A percentile compares a stretch with the other conserved stretches of the same genome.
These are phyloP conservation scores for Teratosphaeria gauchensis DNA, from an alignment of 2,329 filamentous ascomycete genomes.

Conservation along the genomic window DNA sequence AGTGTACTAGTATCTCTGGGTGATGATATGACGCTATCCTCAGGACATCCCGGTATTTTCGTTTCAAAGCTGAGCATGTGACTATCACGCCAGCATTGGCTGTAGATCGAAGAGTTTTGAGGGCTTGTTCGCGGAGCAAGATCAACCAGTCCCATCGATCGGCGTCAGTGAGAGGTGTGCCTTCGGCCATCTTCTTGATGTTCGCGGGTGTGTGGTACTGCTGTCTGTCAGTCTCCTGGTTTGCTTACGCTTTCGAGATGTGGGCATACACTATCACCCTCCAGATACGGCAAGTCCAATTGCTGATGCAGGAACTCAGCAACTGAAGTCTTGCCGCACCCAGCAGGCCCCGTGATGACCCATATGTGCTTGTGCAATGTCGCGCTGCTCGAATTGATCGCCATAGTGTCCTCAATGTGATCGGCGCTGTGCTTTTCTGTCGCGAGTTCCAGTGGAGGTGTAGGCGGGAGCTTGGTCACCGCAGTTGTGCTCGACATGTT, in stretches of 20 bases:
- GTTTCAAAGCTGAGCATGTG: conserved; percentile 91
- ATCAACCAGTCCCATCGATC: conserved; percentile 96
- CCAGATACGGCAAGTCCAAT: conserved; percentile 38
- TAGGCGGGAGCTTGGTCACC: conserved; percentile 4
- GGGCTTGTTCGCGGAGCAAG: conserved; percentile 36
- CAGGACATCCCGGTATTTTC: conserved; percentile 78
- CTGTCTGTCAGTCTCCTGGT: background rate
- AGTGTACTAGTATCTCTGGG: conserved; percentile 55
- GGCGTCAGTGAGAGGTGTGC: conserved; percentile 76
- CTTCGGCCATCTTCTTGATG: conserved; percentile 75
- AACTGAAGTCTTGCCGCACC: conserved; percentile 46
- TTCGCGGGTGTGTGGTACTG: conserved; percentile 43
- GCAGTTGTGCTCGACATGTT: background rate
- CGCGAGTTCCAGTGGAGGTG: conserved; percentile 1
- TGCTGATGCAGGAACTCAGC: conserved; percentile 36
- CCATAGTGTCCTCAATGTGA: background rate
- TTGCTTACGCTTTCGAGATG: background rate
- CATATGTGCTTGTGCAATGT: conserved; percentile 37
- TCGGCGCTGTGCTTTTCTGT: background rate
- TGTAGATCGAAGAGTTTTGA: conserved; percentile 21
- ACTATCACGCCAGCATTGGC: conserved; percentile 61
- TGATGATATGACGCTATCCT: conserved; percentile 40
- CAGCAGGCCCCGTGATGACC: conserved; percentile 44
- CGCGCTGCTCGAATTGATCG: background rate
- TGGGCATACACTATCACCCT: conserved; percentile 40